Evolutionary conservation across 176 grass and related monocot genomes (phyloP).

Genomic region (Eragrostis curvula): DNA sequence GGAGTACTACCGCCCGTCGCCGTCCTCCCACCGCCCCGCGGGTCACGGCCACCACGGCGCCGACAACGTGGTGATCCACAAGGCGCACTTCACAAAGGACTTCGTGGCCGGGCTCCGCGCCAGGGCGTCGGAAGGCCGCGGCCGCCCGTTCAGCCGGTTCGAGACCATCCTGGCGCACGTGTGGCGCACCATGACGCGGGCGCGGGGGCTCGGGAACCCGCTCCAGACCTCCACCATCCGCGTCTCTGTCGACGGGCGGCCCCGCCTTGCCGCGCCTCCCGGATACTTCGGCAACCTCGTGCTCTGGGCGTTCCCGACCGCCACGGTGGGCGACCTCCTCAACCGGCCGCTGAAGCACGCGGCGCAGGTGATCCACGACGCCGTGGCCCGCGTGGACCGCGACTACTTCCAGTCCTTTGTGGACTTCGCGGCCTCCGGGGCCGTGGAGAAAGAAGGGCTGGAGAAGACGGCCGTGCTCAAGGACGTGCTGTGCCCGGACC

Average conservation of each 20-base stretch:
- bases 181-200: conserved; percentile 57
- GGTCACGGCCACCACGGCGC: not conserved
- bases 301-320: conserved; percentile 66
- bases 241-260: conserved; percentile 65
- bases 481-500: conserved; percentile 55
- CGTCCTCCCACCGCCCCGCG: not conserved
- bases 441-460: conserved; percentile 47
- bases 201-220: conserved; percentile 36
- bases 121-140: conserved; percentile 33
- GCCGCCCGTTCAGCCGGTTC: conserved; percentile 63
- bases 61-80: conserved; percentile 46
- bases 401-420: conserved; percentile 70
- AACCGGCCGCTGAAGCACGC: conserved; percentile 49
- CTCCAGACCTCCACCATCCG: conserved; percentile 41
- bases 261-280: conserved; percentile 41
- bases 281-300: conserved; percentile 72
- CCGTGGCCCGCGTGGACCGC: conserved; percentile 46
- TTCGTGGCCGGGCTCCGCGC: conserved; percentile 58
- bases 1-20: conserved; percentile 39
- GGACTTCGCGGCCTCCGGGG: conserved; percentile 59
- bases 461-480: conserved; percentile 49
- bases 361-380: conserved; percentile 58
- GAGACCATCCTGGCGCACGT: conserved; percentile 65
- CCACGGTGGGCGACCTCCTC: conserved; percentile 48
- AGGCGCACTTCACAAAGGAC: conserved; percentile 70